phyloP scores from a whole-genome alignment of 83 land plant genomes.

The Larix sibirica region DNA sequence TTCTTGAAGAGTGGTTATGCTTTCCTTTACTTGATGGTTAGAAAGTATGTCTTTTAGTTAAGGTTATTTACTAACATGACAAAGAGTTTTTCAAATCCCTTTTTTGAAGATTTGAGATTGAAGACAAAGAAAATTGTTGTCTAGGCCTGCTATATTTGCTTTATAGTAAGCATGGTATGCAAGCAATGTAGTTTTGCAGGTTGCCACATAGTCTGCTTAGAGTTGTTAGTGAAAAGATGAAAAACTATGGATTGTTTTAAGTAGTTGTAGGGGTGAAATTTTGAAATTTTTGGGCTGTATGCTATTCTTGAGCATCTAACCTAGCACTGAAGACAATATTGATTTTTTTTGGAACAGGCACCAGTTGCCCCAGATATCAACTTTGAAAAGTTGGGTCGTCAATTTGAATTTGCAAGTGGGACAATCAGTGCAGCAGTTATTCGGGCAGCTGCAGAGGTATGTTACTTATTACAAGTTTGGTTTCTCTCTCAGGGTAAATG shows the following conservation, averaged over 20 bases:
- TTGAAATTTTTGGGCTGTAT: background rate
- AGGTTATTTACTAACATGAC: background rate
- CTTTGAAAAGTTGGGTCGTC: constrained; percentile 39
- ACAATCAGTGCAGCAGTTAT: constrained; percentile 33
- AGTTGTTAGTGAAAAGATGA: too few relatives aligned
- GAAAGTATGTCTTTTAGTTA: background rate
- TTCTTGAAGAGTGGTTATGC: background rate
- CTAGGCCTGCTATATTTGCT: background rate
- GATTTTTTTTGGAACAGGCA: constrained; percentile 18
- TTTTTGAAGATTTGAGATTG: background rate
- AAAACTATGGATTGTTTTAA: too few relatives aligned
- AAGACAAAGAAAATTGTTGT: background rate
- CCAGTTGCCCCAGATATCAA: constrained; percentile 28
- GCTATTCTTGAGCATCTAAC: background rate
- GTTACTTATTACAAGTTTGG: background rate
- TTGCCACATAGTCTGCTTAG: background rate
- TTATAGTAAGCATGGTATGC: background rate
- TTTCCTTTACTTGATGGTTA: background rate
- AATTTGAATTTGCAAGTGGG: constrained; percentile 38
- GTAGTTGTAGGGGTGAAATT: background rate
- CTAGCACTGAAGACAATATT: background rate
- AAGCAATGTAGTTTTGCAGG: background rate
- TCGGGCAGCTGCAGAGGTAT: constrained; percentile 38
- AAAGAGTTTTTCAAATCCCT: too few relatives aligned
- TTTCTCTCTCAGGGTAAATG: background rate